Conservation (phyloP, 2,329 filamentous ascomycete species). For the Cladosporium sp. region DNA sequence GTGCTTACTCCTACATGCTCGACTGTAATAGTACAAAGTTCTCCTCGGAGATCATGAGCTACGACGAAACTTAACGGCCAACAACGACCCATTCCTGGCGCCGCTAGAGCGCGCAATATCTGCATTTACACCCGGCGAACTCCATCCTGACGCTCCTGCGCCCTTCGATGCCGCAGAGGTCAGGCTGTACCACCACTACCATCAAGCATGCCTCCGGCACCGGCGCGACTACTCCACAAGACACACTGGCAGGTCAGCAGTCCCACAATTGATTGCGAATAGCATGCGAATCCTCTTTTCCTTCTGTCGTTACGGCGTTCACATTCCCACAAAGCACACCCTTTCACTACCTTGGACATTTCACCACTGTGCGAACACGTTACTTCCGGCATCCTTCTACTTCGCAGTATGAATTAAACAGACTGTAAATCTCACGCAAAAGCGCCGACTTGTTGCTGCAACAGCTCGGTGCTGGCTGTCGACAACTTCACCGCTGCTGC, state of each 20-base stretch:
- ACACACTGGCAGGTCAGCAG: conserved; percentile 2
- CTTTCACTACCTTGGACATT: background rate
- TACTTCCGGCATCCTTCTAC: background rate
- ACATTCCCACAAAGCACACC: background rate
- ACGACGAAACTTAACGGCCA: conserved; percentile 11
- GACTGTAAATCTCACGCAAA: background rate
- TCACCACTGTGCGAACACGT: background rate
- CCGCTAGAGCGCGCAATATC: conserved; percentile 4
- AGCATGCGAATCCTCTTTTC: background rate
- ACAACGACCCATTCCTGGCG: conserved; percentile 5
- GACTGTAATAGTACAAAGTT: conserved; percentile 12
- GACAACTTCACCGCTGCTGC: too few species aligned
- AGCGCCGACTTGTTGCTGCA: background rate
- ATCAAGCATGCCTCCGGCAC: conserved; percentile 1
- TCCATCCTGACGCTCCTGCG: conserved; percentile 6
- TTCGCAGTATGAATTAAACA: conserved; percentile 12
- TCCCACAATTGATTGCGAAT: background rate
- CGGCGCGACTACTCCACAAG: conserved; percentile 5
- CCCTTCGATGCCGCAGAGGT: background rate
- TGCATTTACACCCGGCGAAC: conserved; percentile 10
- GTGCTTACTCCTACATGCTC: background rate
- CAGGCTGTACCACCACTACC: conserved; percentile 10
- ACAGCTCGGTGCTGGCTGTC: too few species aligned
- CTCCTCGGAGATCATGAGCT: conserved; percentile 11
- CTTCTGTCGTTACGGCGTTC: background rate